A percentile compares a stretch with the other conserved stretches of the same genome.
These are phyloP conservation scores for Colletotrichum karsti DNA, from an alignment of 2,329 filamentous ascomycete species.

Conservation along the genomic window DNA sequence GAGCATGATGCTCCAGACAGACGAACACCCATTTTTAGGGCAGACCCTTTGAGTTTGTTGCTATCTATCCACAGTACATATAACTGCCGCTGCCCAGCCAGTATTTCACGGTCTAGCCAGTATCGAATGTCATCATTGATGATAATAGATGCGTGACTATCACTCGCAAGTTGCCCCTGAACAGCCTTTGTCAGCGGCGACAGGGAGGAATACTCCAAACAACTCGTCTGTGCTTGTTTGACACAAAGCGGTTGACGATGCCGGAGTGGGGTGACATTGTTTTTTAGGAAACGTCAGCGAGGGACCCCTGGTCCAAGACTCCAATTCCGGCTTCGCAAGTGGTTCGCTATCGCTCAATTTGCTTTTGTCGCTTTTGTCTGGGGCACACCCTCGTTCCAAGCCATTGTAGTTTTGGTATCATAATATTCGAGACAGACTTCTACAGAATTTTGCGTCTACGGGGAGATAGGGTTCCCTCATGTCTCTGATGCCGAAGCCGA, in stretches of 20 bases:
- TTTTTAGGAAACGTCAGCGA: conserved; percentile 6
- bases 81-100: neutral
- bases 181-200: neutral
- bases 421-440: neutral
- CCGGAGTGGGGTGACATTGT: neutral
- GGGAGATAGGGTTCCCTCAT: neutral
- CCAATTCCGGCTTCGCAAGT: neutral
- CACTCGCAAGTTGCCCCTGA: neutral
- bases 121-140: neutral
- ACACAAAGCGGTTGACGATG: conserved; percentile 2
- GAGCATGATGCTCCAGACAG: neutral
- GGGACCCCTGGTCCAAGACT: conserved; percentile 2
- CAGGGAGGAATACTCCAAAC: neutral
- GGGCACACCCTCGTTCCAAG: neutral
- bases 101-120: neutral
- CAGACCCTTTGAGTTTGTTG: neutral
- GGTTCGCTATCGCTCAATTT: neutral
- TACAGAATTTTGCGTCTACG: neutral
- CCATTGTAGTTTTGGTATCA: neutral
- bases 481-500: neutral
- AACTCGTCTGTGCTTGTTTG: conserved; percentile 13
- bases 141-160: neutral
- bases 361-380: neutral
- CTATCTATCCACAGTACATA: neutral
- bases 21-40: neutral